phyloP scores from a whole-genome alignment of 225 moss, liverwort and hornwort genomes.

The Polytrichum commune region DNA sequence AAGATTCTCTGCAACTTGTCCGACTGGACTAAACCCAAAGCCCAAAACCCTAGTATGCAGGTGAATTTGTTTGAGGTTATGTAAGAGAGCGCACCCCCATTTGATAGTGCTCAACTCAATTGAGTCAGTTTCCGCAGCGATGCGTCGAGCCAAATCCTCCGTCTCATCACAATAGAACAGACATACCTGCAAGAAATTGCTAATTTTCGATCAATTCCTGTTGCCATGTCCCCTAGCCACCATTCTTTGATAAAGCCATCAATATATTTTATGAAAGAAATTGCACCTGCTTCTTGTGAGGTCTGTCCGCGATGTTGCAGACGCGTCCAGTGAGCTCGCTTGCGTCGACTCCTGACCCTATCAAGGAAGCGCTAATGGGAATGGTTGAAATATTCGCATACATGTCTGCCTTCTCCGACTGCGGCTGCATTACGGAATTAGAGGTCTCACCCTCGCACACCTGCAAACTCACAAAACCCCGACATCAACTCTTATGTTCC shows the following conservation, averaged over 20 bases:
- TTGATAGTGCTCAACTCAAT: conserved; percentile 79
- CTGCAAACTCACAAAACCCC: too few relatives aligned
- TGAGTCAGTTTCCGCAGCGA: conserved; percentile 91
- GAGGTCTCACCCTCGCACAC: neutral
- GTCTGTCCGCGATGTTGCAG: conserved; percentile 53
- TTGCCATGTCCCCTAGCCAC: too few relatives aligned
- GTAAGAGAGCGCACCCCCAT: conserved; percentile 60
- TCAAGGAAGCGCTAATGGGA: conserved; percentile 46
- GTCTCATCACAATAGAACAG: conserved; percentile 91
- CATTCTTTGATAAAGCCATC: too few relatives aligned
- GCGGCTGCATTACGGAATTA: neutral
- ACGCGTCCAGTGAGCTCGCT: conserved; percentile 32
- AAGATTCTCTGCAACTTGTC: too few relatives aligned
- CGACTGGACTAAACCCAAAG: neutral
- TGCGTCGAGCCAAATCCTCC: conserved; percentile 88
- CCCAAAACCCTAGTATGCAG: neutral
- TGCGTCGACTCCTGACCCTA: conserved; percentile 46
- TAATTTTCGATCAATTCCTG: too few relatives aligned
- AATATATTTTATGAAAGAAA: too few relatives aligned
- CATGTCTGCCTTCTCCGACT: conserved; percentile 20
- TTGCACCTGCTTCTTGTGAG: conserved; percentile 50
- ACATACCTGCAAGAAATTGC: conserved; percentile 41
- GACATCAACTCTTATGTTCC: too few relatives aligned
- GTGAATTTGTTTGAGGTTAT: neutral
- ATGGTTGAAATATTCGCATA: conserved; percentile 58